A percentile compares a stretch with the other conserved stretches of the same genome.
Evolutionary conservation across 2,329 filamentous ascomycete species (phyloP).

Genomic region (Nakataea oryzae): DNA sequence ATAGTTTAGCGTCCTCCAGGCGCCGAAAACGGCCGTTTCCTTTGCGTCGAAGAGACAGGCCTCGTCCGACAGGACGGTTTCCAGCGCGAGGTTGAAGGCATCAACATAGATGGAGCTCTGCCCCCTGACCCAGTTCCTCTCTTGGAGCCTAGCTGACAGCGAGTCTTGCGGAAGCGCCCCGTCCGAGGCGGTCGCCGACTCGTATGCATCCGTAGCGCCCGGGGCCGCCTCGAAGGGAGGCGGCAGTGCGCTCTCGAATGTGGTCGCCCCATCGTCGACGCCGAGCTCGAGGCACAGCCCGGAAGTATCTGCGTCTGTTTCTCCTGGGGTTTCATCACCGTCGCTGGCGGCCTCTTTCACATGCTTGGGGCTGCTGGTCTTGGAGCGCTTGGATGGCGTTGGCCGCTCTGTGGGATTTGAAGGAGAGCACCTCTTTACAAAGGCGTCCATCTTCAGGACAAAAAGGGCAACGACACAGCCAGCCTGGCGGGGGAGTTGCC

Average conservation of each 20-base stretch:
- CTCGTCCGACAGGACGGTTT: conserved; percentile 84
- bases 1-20: conserved; percentile 67
- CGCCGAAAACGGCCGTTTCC: conserved; percentile 65
- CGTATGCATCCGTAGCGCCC: conserved; percentile 71
- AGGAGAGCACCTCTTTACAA: neutral
- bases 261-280: conserved; percentile 34
- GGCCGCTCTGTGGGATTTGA: neutral
- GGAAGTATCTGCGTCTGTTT: neutral
- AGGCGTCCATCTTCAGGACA: neutral
- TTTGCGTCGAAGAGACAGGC: conserved; percentile 74
- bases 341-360: conserved; percentile 6
- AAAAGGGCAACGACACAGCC: neutral
- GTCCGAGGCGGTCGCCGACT: conserved; percentile 46
- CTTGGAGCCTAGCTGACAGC: conserved; percentile 37
- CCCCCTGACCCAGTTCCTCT: conserved; percentile 57
- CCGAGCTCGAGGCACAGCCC: neutral
- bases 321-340: neutral
- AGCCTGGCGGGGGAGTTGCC: neutral
- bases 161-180: conserved; percentile 27
- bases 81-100: conserved; percentile 86
- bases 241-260: conserved; percentile 63
- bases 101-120: conserved; percentile 92
- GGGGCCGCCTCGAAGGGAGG: conserved; percentile 49
- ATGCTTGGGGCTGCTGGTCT: neutral
- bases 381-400: neutral